Evolutionary conservation across 192 early-diverging fungal species (phyloP), one percentile per base, ranked within the genome.

Genomic region (Thamnidium elegans): DNA sequence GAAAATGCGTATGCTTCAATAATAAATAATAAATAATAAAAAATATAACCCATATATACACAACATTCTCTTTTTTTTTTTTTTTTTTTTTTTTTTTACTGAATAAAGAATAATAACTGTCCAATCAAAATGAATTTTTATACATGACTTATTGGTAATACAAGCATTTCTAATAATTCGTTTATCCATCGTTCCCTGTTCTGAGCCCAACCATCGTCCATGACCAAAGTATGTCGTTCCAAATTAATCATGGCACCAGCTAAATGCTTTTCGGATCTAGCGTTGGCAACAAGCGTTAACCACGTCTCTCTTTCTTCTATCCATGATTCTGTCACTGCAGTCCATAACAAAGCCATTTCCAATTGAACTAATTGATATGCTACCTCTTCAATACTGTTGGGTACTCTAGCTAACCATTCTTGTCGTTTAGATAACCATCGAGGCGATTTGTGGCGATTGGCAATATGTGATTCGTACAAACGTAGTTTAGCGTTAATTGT

Each of bases 291-390:
- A 13, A 75, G 17, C 2, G 63, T 58, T 10, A 75, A 47, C 68
- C 68, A 75, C n/a, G 73, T 67, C 42, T 75, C 73, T 4, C 73
- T 54, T 52, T 69, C 73, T 9, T 75, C 50, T 30, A 66, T 59
- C 73, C 73, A 75, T 1, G 68, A 21, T 51, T 75, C 68, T 19
- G 73, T 51, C 13, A 75, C 68, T 0, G 73, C 68, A 0, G 73
- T 66, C 68, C 68, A 75, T 6, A 69, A 45, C 19, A 75, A 34
- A n/a, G 66, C 73, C 68, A 70, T 75, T 54, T 75, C 73, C 36
- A 75, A 39, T 36, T 75, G 62, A 15, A 75, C 64, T 4, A 75
- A 47, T 20, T 75, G 73, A 53, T 62, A 70, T 1, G 73, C 73
- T 7, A 75, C 56, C 32, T 75, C 68, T 48, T 75, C 73, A n/a